Evolutionary conservation across 192 early-diverging fungal species (phyloP).

Genomic region (Diversispora eburnea): DNA sequence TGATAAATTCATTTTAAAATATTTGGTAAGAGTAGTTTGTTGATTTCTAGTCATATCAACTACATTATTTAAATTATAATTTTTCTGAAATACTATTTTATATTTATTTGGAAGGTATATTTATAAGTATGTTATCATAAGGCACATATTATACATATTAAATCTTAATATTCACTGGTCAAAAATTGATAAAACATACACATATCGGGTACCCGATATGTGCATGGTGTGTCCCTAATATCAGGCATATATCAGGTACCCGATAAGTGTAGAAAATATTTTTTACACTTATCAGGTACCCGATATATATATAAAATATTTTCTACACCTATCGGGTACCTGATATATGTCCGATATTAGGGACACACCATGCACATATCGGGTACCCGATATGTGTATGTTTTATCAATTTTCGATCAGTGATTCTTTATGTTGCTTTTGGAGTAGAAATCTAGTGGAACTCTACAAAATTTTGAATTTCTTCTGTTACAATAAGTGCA

Average conservation of each 20-base stretch:
- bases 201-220: too few relatives aligned
- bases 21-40: constrained; percentile 22
- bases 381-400: too few relatives aligned
- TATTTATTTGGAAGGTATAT: not conserved
- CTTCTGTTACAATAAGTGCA: not conserved
- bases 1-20: constrained; percentile 17
- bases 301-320: too few relatives aligned
- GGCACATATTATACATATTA: constrained; percentile 23
- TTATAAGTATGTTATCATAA: not conserved
- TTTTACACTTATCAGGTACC: too few relatives aligned
- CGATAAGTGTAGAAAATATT: too few relatives aligned
- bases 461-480: constrained; percentile 10
- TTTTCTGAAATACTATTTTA: not conserved
- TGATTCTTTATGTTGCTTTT: constrained; percentile 31
- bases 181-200: too few relatives aligned
- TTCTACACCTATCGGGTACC: too few relatives aligned
- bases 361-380: too few relatives aligned
- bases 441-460: constrained; percentile 30
- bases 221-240: too few relatives aligned
- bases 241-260: too few relatives aligned
- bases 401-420: too few relatives aligned
- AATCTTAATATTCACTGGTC: constrained; percentile 29
- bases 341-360: too few relatives aligned
- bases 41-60: constrained; percentile 4
- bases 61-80: not conserved